phyloP scores from a whole-genome alignment of 2,329 filamentous ascomycete genomes.

The Aspergillus ibericus region DNA sequence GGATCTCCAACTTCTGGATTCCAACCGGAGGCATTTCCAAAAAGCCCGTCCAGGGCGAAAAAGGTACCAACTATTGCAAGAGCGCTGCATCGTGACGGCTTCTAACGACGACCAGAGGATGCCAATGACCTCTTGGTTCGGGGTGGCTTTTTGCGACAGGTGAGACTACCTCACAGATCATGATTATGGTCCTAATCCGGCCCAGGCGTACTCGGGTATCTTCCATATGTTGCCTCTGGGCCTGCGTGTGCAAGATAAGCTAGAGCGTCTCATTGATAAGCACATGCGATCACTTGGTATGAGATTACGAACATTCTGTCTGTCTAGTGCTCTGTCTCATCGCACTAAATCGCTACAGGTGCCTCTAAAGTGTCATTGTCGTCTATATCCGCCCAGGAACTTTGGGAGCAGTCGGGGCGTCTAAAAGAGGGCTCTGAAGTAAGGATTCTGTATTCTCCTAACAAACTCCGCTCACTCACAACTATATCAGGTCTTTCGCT shows the following conservation, averaged over 20 bases:
- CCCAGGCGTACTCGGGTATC: slow-evolving; percentile 79
- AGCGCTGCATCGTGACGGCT: background rate
- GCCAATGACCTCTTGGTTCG: slow-evolving; percentile 67
- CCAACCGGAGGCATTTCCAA: slow-evolving; percentile 69
- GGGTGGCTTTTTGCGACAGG: slow-evolving; percentile 73
- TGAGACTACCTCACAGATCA: slow-evolving; percentile 33
- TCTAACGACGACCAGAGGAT: slow-evolving; percentile 47
- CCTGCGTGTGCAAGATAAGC: slow-evolving; percentile 80
- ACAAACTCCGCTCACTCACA: background rate
- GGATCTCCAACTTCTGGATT: slow-evolving; percentile 75
- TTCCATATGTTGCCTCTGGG: slow-evolving; percentile 92
- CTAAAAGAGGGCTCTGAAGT: slow-evolving; percentile 77
- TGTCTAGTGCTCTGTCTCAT: background rate
- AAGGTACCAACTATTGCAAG: slow-evolving; percentile 25
- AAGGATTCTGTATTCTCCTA: slow-evolving; percentile 25
- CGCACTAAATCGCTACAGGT: slow-evolving; percentile 45
- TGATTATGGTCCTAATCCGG: background rate
- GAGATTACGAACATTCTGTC: slow-evolving; percentile 15
- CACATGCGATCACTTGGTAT: slow-evolving; percentile 77
- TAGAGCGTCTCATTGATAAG: slow-evolving; percentile 81
- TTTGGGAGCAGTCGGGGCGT: slow-evolving; percentile 84
- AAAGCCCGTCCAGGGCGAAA: slow-evolving; percentile 52
- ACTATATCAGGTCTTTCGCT: slow-evolving; percentile 66
- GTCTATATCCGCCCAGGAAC: slow-evolving; percentile 76
- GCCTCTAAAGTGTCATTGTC: slow-evolving; percentile 82